Evolutionary conservation across 2,329 filamentous ascomycete species (phyloP), one percentile per base, ranked within the genome.

Genomic region (Ascochyta rabiei): DNA sequence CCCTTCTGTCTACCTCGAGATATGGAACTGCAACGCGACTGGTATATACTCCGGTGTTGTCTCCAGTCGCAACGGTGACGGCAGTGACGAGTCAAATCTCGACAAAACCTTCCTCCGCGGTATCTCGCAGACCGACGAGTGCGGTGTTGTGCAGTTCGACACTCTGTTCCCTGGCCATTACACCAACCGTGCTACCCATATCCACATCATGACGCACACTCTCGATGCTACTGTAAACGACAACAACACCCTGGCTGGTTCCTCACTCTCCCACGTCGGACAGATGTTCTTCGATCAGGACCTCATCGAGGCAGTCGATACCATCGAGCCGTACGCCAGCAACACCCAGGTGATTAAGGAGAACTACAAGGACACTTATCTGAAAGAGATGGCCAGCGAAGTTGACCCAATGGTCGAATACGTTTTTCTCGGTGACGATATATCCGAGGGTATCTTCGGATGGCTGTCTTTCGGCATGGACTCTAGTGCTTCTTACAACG

Each of bases 271-370:
- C 23, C 85, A 89, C 74, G 79, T 88, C 39, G 86, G 86, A 16
- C 86, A 89, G 68, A 63, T 86, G 41, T 89, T 86, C 79, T 88
- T 85, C 57, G 85, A 89, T 70, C 82, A 87, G 69, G 76, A 78
- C 55, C 80, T 89, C 3, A 80, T 84, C 63, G 60, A 67, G 21
- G 61, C 75, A 23, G 83, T 87, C 39, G 81, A 85, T 57, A 64
- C 68, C 2, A 72, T 71, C 2, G 63, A 69, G 2, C 81, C 82
- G 0, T 79, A 80, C 63, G 66, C 62, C 51, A 75, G 66, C 60
- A 80, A 79, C 66, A 75, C 68, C 2, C 73, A 76, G 42, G 58
- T 60, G 2, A 38, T 84, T 9, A 86, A 80, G 1, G 72, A 67
- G 15, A 86, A 87, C 62, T 71, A 71, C 5, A 74, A 83, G 0